A percentile compares a stretch with the other conserved stretches of the same genome.
phyloP scores from a whole-genome alignment of 768 basidiomycete species.

The Tylopilus sp. region DNA sequence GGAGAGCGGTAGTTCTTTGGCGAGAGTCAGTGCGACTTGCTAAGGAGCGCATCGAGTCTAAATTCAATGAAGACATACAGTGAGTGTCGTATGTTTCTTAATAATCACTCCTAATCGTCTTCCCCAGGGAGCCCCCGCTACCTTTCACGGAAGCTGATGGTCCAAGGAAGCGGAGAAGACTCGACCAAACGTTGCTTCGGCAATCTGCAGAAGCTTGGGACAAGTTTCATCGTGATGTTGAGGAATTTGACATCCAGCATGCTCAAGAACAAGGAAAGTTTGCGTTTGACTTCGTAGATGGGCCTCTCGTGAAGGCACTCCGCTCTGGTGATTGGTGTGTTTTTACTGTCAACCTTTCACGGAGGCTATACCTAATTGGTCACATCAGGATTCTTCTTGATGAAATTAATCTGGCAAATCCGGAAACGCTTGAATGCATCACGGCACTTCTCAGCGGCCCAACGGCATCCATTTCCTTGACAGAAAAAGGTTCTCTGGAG shows the following conservation, averaged over 20 bases:
- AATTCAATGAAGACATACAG: slow-evolving; percentile 26
- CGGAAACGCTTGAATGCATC: slow-evolving; percentile 93
- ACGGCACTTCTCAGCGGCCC: slow-evolving; percentile 84
- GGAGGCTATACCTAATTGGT: neutral
- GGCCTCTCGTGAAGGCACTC: slow-evolving; percentile 89
- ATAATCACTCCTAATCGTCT: neutral
- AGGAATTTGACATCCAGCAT: slow-evolving; percentile 84
- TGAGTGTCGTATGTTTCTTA: slow-evolving; percentile 8
- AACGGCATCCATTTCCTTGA: slow-evolving; percentile 84
- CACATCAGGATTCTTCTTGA: slow-evolving; percentile 87
- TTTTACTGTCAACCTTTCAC: neutral
- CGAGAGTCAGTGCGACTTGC: slow-evolving; percentile 71
- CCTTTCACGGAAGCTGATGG: slow-evolving; percentile 38
- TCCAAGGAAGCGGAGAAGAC: slow-evolving; percentile 71
- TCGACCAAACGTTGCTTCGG: slow-evolving; percentile 41
- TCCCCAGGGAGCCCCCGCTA: slow-evolving; percentile 16
- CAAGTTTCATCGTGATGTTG: slow-evolving; percentile 61
- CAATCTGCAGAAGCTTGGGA: slow-evolving; percentile 60
- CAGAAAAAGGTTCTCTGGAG: slow-evolving; percentile 89
- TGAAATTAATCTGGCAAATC: slow-evolving; percentile 91
- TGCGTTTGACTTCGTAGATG: slow-evolving; percentile 93
- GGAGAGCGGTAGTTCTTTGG: slow-evolving; percentile 79
- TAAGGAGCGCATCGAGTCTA: slow-evolving; percentile 53
- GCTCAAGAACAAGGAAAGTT: slow-evolving; percentile 86
- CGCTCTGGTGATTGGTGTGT: slow-evolving; percentile 87